Percentiles rank a stretch among this genome's conserved stretches.
These are phyloP conservation scores for Colletotrichum australisinense DNA, from an alignment of 2,329 filamentous ascomycete species.

Conservation along the genomic window DNA sequence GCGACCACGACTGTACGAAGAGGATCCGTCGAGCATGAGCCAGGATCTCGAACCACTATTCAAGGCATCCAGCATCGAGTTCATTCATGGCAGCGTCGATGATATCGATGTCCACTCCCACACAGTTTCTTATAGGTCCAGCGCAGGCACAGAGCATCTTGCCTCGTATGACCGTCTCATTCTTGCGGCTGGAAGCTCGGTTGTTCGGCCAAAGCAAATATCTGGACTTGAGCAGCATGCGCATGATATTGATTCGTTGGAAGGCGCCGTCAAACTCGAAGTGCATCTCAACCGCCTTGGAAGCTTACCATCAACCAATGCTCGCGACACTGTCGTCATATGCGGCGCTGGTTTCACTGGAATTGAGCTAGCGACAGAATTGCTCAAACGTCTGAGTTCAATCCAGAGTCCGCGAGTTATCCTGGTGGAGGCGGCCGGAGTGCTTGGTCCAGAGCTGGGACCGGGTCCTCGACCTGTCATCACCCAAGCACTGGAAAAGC, in stretches of 20 bases:
- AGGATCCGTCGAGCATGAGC: constrained; percentile 41
- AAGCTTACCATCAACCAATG: constrained; percentile 37
- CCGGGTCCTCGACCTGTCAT: constrained; percentile 47
- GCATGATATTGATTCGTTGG: constrained; percentile 48
- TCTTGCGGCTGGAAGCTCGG: constrained; percentile 49
- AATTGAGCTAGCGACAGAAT: constrained; percentile 45
- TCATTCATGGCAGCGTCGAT: constrained; percentile 40
- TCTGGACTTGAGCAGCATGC: constrained; percentile 45
- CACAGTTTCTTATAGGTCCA: constrained; percentile 29
- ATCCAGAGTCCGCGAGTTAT: constrained; percentile 38
- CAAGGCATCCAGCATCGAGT: constrained; percentile 41
- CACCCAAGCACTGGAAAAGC: constrained; percentile 41
- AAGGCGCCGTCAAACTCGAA: constrained; percentile 41
- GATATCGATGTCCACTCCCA: constrained; percentile 38
- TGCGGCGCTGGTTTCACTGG: constrained; percentile 50
- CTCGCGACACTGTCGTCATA: constrained; percentile 49
- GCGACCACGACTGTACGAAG: constrained; percentile 49
- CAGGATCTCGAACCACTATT: constrained; percentile 41
- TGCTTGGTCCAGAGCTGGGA: constrained; percentile 48
- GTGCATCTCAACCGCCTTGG: constrained; percentile 44
- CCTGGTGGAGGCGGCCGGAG: constrained; percentile 43
- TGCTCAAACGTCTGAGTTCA: constrained; percentile 42
- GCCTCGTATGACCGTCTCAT: constrained; percentile 48
- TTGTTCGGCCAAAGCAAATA: constrained; percentile 43
- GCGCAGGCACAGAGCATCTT: constrained; percentile 13